Conservation (phyloP, 179 eudicot species). For the Amaranthus tricolor region DNA sequence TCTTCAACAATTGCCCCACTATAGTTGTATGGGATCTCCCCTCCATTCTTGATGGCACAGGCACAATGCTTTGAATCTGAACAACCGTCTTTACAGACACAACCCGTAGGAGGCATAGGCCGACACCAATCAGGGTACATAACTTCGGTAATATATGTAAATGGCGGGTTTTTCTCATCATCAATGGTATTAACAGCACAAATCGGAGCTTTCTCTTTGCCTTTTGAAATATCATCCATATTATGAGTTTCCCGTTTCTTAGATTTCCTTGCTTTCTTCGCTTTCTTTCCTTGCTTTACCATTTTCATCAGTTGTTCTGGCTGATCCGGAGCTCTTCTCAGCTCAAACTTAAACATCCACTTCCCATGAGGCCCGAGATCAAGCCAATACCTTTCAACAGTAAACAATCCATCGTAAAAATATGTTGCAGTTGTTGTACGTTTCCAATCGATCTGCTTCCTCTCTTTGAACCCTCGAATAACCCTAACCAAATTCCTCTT, state of each 20-base stretch:
- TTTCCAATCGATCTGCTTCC: conserved; percentile 43
- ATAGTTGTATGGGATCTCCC: conserved; percentile 66
- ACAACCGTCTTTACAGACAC: conserved; percentile 65
- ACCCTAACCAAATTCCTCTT: conserved; percentile 63
- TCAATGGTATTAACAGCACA: conserved; percentile 62
- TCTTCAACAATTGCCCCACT: conserved; percentile 72
- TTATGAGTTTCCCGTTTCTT: conserved; percentile 50
- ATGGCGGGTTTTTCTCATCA: conserved; percentile 55
- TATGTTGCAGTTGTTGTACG: conserved; percentile 47
- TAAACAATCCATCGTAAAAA: conserved; percentile 75
- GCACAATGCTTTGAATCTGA: conserved; percentile 51
- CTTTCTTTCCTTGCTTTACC: conserved; percentile 47
- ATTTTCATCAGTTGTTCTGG: conserved; percentile 39
- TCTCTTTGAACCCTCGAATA: conserved; percentile 64
- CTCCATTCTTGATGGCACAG: conserved; percentile 70
- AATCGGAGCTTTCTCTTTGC: conserved; percentile 53
- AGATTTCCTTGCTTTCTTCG: conserved; percentile 49
- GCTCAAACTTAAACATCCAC: conserved; percentile 63
- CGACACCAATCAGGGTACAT: conserved; percentile 61
- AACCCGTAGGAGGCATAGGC: conserved; percentile 49
- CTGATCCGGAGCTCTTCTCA: conserved; percentile 70
- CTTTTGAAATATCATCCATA: conserved; percentile 52
- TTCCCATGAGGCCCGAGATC: conserved; percentile 55
- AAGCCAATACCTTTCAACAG: conserved; percentile 47
- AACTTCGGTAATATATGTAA: conserved; percentile 55